phyloP scores from a whole-genome alignment of 1,139 yeast species.

The Blastobotrys malaysiensis region DNA sequence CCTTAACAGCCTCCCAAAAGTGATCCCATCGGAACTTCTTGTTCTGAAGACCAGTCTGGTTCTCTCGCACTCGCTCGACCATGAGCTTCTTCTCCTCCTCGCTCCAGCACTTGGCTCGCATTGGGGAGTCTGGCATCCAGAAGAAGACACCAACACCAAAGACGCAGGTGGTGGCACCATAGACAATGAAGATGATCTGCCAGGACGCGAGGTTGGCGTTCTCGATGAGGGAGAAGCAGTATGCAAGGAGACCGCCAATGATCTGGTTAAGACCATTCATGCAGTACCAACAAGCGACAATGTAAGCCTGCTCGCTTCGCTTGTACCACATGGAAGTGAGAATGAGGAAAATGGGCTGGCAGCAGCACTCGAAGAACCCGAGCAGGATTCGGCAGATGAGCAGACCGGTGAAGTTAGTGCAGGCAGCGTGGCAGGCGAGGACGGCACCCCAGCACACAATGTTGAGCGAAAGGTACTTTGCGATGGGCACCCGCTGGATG shows the following conservation, averaged over 20 bases:
- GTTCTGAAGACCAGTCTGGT: conserved; percentile 48
- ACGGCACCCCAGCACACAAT: conserved; percentile 46
- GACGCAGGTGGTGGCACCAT: conserved; percentile 40
- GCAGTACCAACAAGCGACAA: conserved; percentile 18
- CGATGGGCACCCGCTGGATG: conserved; percentile 45
- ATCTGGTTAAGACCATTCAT: conserved; percentile 23
- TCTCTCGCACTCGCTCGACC: conserved; percentile 44
- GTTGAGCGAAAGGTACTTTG: conserved; percentile 42
- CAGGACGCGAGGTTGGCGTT: conserved; percentile 37
- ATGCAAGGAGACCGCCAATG: conserved; percentile 20
- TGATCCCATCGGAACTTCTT: conserved; percentile 46
- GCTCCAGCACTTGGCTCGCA: conserved; percentile 44
- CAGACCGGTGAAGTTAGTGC: conserved; percentile 41
- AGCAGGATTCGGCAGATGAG: conserved; percentile 44
- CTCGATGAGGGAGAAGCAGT: conserved; percentile 21
- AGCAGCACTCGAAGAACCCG: conserved; percentile 46
- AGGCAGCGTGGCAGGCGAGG: conserved; percentile 42
- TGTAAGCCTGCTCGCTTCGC: conserved; percentile 23
- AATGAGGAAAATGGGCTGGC: conserved; percentile 22
- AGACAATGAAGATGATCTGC: conserved; percentile 43
- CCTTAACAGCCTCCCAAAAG: conserved; percentile 36
- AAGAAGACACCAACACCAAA: conserved; percentile 43
- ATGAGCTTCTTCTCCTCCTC: conserved; percentile 39
- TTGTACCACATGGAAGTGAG: conserved; percentile 25
- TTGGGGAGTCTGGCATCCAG: conserved; percentile 46